phyloP scores from a whole-genome alignment of 1,284 basidiomycete species.

The Afroboletus lepidellus region DNA sequence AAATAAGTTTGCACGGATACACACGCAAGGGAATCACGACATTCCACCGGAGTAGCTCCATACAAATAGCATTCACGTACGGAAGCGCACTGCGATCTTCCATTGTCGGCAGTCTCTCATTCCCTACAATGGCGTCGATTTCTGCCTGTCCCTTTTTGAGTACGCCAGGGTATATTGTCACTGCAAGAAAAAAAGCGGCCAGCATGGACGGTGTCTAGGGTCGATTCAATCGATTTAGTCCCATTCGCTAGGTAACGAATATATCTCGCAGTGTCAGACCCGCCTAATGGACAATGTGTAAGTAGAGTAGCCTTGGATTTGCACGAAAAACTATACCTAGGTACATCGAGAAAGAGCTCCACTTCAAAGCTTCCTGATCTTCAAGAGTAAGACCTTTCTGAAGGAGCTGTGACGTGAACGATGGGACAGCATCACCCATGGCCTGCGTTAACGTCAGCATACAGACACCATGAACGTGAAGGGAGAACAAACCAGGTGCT shows the following conservation, averaged over 20 bases:
- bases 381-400: constrained; percentile 7
- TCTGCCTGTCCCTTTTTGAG: background rate
- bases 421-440: background rate
- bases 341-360: constrained; percentile 15
- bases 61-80: background rate
- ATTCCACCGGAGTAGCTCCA: background rate
- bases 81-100: background rate
- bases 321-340: constrained; percentile 8
- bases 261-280: constrained; percentile 14
- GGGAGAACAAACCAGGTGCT: background rate
- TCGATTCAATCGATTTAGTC: background rate
- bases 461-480: background rate
- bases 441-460: background rate
- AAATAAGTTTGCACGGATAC: background rate
- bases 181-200: background rate
- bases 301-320: background rate
- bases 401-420: background rate
- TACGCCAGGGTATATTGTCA: background rate
- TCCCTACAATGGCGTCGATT: background rate
- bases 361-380: constrained; percentile 16
- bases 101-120: background rate
- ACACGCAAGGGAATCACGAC: background rate
- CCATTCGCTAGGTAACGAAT: background rate
- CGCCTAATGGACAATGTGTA: constrained; percentile 13
- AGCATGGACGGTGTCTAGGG: background rate